These are phyloP conservation scores for Cercospora beticola DNA, from an alignment of 2,329 filamentous ascomycete species.

Conservation along the genomic window DNA sequence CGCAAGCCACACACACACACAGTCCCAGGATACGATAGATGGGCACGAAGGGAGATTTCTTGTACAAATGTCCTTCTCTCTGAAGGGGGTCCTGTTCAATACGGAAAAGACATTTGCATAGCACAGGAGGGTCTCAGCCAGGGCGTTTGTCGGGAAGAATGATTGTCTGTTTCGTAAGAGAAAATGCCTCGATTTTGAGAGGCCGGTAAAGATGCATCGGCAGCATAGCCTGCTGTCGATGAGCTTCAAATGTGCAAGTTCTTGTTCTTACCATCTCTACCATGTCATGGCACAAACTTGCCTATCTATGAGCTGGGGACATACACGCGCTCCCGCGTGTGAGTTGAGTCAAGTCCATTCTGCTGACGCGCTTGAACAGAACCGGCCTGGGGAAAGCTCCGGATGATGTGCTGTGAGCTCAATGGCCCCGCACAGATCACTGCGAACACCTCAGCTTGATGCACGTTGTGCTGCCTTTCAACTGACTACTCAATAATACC, in stretches of 20 bases:
- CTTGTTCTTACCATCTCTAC: background rate
- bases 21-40: slow-evolving; percentile 11
- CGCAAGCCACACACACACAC: background rate
- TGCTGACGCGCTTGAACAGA: background rate
- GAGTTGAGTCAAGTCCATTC: background rate
- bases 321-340: background rate
- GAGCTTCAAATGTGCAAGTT: background rate
- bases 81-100: background rate
- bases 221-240: background rate
- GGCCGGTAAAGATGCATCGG: background rate
- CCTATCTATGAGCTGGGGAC: background rate
- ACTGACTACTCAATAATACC: too few species aligned
- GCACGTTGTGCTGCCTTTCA: background rate
- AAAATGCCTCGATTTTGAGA: slow-evolving; percentile 3
- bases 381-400: background rate
- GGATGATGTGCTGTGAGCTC: background rate
- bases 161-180: background rate
- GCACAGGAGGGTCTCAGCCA: slow-evolving; percentile 2
- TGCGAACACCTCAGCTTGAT: background rate
- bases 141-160: slow-evolving; percentile 4
- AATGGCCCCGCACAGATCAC: background rate
- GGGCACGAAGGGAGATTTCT: background rate
- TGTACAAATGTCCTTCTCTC: slow-evolving; percentile 11
- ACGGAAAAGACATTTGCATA: slow-evolving; percentile 11
- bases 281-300: background rate